Conservation (phyloP, 352 stramenopile genomes). For the Phytophthora constricta region DNA sequence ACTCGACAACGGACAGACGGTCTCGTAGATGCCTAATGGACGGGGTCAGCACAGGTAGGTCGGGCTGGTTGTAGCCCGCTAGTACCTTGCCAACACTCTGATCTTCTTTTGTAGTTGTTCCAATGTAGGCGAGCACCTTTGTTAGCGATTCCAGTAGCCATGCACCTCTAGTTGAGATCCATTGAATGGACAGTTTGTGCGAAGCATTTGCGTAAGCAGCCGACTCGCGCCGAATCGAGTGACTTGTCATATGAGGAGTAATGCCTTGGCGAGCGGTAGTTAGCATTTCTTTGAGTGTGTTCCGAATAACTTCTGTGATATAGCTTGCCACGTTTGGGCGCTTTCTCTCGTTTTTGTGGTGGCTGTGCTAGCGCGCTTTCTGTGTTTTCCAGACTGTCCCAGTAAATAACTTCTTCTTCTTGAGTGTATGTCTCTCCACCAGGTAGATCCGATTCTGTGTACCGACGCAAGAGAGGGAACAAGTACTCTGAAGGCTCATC, state of each 20-base stretch:
- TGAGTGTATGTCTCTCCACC: slow-evolving; percentile 12
- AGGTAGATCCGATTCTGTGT: slow-evolving; percentile 1
- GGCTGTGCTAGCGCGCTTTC: not conserved
- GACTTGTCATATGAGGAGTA: slow-evolving; percentile 1
- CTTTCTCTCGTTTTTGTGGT: not conserved
- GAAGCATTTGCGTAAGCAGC: not conserved
- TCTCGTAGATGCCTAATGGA: not conserved
- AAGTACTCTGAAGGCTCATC: slow-evolving; percentile 9
- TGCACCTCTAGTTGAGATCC: slow-evolving; percentile 11
- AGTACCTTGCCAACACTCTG: slow-evolving; percentile 6
- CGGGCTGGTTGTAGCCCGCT: not conserved
- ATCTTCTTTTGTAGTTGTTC: slow-evolving; percentile 14
- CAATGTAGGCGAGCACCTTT: slow-evolving; percentile 17
- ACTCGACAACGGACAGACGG: not conserved
- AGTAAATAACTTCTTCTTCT: slow-evolving; percentile 10
- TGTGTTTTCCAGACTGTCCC: slow-evolving; percentile 1
- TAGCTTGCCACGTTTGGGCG: slow-evolving; percentile 1
- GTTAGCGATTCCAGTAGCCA: slow-evolving; percentile 14
- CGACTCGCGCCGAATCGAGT: not conserved
- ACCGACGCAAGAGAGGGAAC: slow-evolving; percentile 1
- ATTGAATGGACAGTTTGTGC: slow-evolving; percentile 8
- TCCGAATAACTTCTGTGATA: slow-evolving; percentile 4
- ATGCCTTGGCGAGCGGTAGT: not conserved
- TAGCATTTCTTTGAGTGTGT: not conserved
- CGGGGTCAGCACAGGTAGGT: not conserved